Evolutionary conservation across 108 stramenopile genomes (phyloP).

Genomic region (Nitzschia putrida): DNA sequence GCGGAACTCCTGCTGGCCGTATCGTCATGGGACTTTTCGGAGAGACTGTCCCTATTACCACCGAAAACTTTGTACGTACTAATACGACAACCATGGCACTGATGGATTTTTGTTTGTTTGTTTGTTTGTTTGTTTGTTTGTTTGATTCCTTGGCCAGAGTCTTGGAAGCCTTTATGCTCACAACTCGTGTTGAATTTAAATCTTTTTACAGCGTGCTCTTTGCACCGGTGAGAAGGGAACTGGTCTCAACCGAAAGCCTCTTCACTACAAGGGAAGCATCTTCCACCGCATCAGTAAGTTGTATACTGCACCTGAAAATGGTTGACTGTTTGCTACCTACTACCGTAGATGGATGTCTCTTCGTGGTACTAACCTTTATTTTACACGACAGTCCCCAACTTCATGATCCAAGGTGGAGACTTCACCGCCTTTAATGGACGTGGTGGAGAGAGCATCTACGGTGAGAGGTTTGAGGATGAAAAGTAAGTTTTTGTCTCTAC

Average conservation of each 20-base stretch:
- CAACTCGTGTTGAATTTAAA: background rate
- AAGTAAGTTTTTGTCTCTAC: slow-evolving; percentile 60
- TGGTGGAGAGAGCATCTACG: slow-evolving; percentile 55
- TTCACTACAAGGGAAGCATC: slow-evolving; percentile 85
- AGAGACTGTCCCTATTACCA: slow-evolving; percentile 91
- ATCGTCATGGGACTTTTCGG: slow-evolving; percentile 92
- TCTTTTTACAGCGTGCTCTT: slow-evolving; percentile 61
- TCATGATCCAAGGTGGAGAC: slow-evolving; percentile 90
- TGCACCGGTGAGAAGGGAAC: slow-evolving; percentile 91
- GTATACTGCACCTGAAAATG: too few species aligned
- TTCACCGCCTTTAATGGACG: slow-evolving; percentile 65
- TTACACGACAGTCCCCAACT: slow-evolving; percentile 49
- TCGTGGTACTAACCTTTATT: background rate
- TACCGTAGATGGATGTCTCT: too few species aligned
- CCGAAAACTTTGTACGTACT: slow-evolving; percentile 76
- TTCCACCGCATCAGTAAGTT: slow-evolving; percentile 85
- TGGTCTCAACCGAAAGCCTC: slow-evolving; percentile 77
- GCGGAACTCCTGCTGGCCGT: slow-evolving; percentile 49
- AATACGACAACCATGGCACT: slow-evolving; percentile 1
- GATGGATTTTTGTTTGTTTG: background rate
- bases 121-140: too few species aligned
- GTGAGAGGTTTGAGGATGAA: slow-evolving; percentile 92
- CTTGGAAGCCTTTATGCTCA: background rate
- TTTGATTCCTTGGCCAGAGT: background rate
- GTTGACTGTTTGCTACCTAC: too few species aligned